A percentile compares a stretch with the other conserved stretches of the same genome.
phyloP scores from a whole-genome alignment of 176 grass and related monocot species.

The Musa troglodytarum region DNA sequence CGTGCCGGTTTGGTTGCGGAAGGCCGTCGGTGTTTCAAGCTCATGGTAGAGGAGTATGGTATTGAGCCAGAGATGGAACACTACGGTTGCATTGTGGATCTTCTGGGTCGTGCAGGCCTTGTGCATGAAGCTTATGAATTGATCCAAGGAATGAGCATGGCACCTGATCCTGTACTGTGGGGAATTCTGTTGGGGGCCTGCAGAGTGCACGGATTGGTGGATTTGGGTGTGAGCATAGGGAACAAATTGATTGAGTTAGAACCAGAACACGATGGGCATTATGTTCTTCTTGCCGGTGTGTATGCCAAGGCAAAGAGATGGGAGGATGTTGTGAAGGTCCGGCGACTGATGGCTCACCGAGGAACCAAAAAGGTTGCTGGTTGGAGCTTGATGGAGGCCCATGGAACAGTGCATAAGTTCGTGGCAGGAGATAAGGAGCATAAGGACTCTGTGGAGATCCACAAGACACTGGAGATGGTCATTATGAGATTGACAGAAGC shows the following conservation, averaged over 20 bases:
- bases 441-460: constrained; percentile 40
- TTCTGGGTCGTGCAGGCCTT: constrained; percentile 50
- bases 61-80: constrained; percentile 65
- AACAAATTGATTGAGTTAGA: constrained; percentile 51
- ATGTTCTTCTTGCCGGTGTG: constrained; percentile 55
- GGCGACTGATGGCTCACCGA: constrained; percentile 45
- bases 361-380: constrained; percentile 55
- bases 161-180: constrained; percentile 60
- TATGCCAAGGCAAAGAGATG: constrained; percentile 62
- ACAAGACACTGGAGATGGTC: constrained; percentile 51
- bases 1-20: constrained; percentile 44
- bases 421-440: constrained; percentile 53
- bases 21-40: constrained; percentile 36
- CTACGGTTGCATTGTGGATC: constrained; percentile 63
- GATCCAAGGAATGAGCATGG: constrained; percentile 47
- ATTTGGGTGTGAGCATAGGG: constrained; percentile 43
- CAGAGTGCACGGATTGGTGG: constrained; percentile 51
- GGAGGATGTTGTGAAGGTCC: constrained; percentile 52
- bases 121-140: constrained; percentile 48
- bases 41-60: constrained; percentile 44
- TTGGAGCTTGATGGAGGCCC: constrained; percentile 64
- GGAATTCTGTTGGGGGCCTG: constrained; percentile 49
- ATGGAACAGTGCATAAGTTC: constrained; percentile 53
- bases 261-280: constrained; percentile 56
- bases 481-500: constrained; percentile 43